Evolutionary conservation across 2,329 filamentous ascomycete genomes (phyloP), one percentile per base, ranked within the genome.

Genomic region (Verticillium tricorpus): DNA sequence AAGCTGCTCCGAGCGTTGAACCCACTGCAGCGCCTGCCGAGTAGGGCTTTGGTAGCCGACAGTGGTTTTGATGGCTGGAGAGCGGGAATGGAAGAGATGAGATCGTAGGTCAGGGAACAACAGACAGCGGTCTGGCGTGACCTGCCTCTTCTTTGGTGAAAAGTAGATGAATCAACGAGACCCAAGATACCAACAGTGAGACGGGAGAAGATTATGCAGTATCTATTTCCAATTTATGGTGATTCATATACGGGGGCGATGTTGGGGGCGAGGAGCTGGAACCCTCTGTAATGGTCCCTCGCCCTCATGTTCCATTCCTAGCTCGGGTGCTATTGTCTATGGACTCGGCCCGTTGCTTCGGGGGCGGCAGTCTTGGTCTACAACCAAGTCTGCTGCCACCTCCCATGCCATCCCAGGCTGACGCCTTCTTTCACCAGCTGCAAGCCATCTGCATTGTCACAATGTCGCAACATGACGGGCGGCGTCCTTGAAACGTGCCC

Each of bases 111-210:
- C 22, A 3, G 19, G 19, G 3, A 3, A 12, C n/a, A 52, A 19
- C 37, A 40, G 17, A 40, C 9, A 12, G 19, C n/a, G 19, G 45
- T 14, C 19, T 25, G 34, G 34, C 14, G 11, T 25, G 45, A 19
- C 12, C 45, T 52, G 45, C 9, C n/a, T 22, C 28, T 12, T 25
- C 19, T 52, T 8, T 52, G 45, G 45, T 14, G 19, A 52, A 52
- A 52, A 52, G 45, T 52, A 52, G 45, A 52, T 22, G 34, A 60
- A 55, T n/a, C 37, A n/a, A 39, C 25, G 19, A 50, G 11, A 34
- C 59, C n/a, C 45, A 34, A 60, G 59, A 60, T 60, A 60, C 59
- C 59, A 60, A 60, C 28, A 60, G 56, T 60, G 54, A 39, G 50
- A 60, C 50, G 14, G n/a, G 7, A n/a, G 12, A 19, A 59, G 17